Conservation (phyloP, 805 yeast species). For the Maudiozyma saulgeensis region DNA sequence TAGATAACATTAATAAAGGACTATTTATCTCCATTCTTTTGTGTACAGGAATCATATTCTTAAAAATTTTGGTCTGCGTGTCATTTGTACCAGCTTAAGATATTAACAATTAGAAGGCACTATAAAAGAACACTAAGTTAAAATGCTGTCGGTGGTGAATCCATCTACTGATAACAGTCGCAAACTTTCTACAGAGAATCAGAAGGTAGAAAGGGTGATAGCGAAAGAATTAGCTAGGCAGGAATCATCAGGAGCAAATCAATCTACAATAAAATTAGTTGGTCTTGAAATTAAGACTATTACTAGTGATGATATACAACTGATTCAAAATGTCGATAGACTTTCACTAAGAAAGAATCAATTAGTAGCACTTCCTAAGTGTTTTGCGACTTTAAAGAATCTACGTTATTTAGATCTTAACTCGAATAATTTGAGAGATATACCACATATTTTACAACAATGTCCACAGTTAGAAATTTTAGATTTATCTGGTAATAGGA, state of each 20-base stretch:
- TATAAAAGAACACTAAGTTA: background rate
- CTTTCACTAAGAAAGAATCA: constrained; percentile 47
- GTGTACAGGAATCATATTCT: too few relatives aligned
- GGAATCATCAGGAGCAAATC: background rate
- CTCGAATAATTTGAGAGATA: constrained; percentile 42
- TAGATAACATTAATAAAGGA: too few relatives aligned
- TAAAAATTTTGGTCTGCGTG: too few relatives aligned
- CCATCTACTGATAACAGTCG: background rate
- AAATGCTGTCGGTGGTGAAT: background rate
- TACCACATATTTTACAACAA: constrained; percentile 40
- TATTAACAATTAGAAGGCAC: too few relatives aligned
- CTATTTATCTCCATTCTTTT: too few relatives aligned
- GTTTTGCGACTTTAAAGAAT: constrained; percentile 35
- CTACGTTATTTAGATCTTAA: constrained; percentile 59
- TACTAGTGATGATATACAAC: constrained; percentile 32
- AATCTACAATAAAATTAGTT: constrained; percentile 30
- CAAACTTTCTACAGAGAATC: background rate
- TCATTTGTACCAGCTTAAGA: too few relatives aligned
- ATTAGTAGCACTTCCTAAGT: constrained; percentile 38
- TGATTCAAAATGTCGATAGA: constrained; percentile 36
- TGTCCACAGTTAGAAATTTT: constrained; percentile 46
- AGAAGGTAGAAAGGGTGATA: constrained; percentile 27
- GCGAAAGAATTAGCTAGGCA: constrained; percentile 42
- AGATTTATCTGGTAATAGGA: constrained; percentile 51
- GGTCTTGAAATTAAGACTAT: constrained; percentile 32